Evolutionary conservation across 2,329 filamentous ascomycete species (phyloP).

Genomic region (Bipolaris sorokiniana): DNA sequence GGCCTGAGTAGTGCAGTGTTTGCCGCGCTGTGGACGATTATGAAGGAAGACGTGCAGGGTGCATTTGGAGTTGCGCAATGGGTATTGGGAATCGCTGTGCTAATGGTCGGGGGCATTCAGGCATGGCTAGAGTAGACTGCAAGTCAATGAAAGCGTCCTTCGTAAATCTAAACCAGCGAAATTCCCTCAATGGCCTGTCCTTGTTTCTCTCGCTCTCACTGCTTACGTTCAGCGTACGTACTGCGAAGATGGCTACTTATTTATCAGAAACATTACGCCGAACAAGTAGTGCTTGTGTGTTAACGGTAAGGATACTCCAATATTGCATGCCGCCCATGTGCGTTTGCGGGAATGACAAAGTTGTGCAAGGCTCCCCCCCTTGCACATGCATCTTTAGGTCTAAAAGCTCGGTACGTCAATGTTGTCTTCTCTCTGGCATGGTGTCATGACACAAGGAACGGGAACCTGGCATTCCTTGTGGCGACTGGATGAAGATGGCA

Average conservation of each 20-base stretch:
- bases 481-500: not conserved
- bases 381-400: not conserved
- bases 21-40: conserved; percentile 43
- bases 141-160: not conserved
- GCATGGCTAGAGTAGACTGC: conserved; percentile 35
- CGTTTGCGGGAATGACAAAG: not conserved
- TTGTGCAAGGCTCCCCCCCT: not conserved
- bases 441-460: not conserved
- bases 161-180: no score
- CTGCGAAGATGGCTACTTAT: not conserved
- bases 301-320: not conserved
- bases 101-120: conserved; percentile 44
- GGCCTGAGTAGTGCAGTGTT: conserved; percentile 45
- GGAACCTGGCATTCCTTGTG: not conserved
- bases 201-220: no score
- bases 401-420: not conserved
- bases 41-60: conserved; percentile 47
- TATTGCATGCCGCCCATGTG: not conserved
- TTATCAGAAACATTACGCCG: not conserved
- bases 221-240: no score
- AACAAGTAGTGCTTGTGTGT: not conserved
- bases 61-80: conserved; percentile 50
- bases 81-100: conserved; percentile 42
- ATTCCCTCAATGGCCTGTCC: no score
- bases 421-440: not conserved